Conservation (phyloP, 2,329 filamentous ascomycete species). For the Chalara sp. region DNA sequence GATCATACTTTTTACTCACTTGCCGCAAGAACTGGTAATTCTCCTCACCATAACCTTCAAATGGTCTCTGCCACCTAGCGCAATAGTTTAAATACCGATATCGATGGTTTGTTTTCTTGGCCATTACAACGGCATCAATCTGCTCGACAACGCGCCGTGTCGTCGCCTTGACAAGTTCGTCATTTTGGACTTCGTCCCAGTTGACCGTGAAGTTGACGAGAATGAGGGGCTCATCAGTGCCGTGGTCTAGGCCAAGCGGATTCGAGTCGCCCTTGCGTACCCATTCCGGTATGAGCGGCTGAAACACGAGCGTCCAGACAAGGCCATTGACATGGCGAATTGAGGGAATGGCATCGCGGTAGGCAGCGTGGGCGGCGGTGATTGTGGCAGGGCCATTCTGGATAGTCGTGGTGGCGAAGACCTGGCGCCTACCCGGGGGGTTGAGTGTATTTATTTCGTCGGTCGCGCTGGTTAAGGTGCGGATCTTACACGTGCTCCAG, state of each 20-base stretch:
- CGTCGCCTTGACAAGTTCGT: constrained; percentile 22
- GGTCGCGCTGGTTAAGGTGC: constrained; percentile 26
- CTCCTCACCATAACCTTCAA: constrained; percentile 25
- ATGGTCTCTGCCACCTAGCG: constrained; percentile 22
- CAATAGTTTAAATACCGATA: constrained; percentile 27
- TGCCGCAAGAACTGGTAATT: constrained; percentile 12
- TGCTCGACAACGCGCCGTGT: constrained; percentile 24
- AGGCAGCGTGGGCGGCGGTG: constrained; percentile 21
- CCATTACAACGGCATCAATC: constrained; percentile 26
- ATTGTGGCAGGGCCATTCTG: constrained; percentile 29
- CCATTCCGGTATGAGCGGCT: constrained; percentile 25
- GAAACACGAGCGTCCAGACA: constrained; percentile 28
- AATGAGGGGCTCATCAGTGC: constrained; percentile 22
- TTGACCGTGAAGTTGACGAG: constrained; percentile 29
- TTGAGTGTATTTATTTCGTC: constrained; percentile 28
- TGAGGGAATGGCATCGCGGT: constrained; percentile 20
- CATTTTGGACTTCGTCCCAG: constrained; percentile 23
- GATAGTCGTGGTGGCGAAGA: constrained; percentile 30
- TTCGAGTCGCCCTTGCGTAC: constrained; percentile 20
- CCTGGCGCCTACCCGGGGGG: constrained; percentile 26
- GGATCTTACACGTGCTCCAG: constrained; percentile 29
- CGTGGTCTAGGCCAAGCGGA: constrained; percentile 22
- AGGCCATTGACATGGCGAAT: constrained; percentile 24
- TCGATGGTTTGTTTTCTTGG: constrained; percentile 17
- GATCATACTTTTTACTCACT: constrained; percentile 6